Base-by-base conservation (phyloP, 2,329 filamentous ascomycete genomes). In the Fusarium denticulatum region DNA sequence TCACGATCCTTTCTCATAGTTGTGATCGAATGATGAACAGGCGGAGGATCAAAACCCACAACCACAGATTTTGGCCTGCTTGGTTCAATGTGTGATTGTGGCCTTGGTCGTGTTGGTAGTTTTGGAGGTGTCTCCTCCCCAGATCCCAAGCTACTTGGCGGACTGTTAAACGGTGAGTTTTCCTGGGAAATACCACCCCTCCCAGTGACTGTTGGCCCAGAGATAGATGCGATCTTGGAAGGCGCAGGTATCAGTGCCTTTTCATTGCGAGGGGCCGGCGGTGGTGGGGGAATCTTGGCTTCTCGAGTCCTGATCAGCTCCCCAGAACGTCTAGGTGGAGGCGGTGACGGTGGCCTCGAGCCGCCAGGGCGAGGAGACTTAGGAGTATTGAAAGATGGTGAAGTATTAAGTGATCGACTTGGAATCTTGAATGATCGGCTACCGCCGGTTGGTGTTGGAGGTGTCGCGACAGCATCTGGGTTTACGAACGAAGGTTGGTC, bases 141-240 rank as follows among this genome's bases (percentile, higher is more conserved):
- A 0, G 85, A 80, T 60, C 88, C 90, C 9, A 89, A 88, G 79
- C 92, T 96, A 75, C 90, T 91, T 1, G 95, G 94, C 24, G 95
- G 95, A 40, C 94, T 97, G 78, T 87, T 95, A 79, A 98, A 97
- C 0, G 96, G 95, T 2, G 96, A 97, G 0, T 91, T 79, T 78
- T 85, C 83, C 69, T 85, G 81, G 2, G 76, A 72, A 10, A 81
- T 72, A 15, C 70, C 71, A 11, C 70, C 53, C 57, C 65, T 79
- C 6, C 58, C n/a, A 67, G 43, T 34, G 59, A 67, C 36, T 40
- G 72, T 67, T 5, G 65, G 16, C 20, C 77, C 68, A 16, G 76
- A 58, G n/a, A 69, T 26, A 10, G 64, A 53, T 5, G 60, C 47
- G 16, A 71, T 62, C 39, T 77, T 78, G 5, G 71, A 71, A 6